phyloP scores from a whole-genome alignment of 306 rosid genomes.

The Hippophae tibetana region DNA sequence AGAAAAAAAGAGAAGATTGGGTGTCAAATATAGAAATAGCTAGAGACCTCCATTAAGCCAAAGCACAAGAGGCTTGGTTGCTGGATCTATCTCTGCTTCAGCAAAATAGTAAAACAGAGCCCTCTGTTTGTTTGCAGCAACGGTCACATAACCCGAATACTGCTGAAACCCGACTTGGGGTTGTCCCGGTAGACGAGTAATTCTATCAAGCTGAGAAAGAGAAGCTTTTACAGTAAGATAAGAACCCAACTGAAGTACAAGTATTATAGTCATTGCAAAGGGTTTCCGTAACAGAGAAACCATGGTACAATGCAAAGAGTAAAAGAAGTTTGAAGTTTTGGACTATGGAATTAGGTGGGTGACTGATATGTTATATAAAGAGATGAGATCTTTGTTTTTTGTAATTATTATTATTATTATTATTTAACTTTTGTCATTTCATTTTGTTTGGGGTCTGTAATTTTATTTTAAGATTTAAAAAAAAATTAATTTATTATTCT shows the following conservation, averaged over 20 bases:
- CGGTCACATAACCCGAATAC: conserved; percentile 65
- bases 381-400: conserved; percentile 9
- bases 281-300: conserved; percentile 21
- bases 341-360: conserved; percentile 6
- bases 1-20: too few relatives aligned
- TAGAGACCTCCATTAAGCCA: conserved; percentile 31
- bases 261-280: conserved; percentile 23
- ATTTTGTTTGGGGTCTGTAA: conserved; percentile 8
- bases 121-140: conserved; percentile 47
- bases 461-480: background rate
- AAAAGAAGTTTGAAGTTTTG: conserved; percentile 10
- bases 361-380: conserved; percentile 20
- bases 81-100: conserved; percentile 61
- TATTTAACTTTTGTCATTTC: conserved; percentile 15
- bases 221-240: conserved; percentile 15
- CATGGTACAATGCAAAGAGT: conserved; percentile 12
- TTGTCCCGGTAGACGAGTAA: conserved; percentile 61
- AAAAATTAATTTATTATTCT: background rate
- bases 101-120: conserved; percentile 74
- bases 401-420: conserved; percentile 17
- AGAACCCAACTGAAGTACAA: conserved; percentile 20
- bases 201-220: conserved; percentile 31
- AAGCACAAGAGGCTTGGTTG: conserved; percentile 82
- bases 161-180: conserved; percentile 67
- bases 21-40: too few relatives aligned